phyloP scores from a whole-genome alignment of 2,329 filamentous ascomycete genomes.

The Penicillium palitans region DNA sequence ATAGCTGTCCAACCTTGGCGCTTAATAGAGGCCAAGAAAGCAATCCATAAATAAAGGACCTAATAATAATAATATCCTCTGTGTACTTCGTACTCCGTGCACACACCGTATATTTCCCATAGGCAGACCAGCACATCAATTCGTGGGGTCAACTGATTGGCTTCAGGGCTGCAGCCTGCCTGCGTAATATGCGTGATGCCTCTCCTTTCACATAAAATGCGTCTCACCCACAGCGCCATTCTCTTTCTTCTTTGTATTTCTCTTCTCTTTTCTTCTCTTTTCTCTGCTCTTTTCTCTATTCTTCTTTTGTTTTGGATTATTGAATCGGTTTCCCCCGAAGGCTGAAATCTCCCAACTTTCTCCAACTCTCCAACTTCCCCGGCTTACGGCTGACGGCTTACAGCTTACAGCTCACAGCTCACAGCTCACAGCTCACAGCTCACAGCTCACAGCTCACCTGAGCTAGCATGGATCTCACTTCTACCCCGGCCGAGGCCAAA shows the following conservation, averaged over 20 bases:
- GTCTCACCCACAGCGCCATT: conserved; percentile 15
- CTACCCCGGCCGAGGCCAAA: conserved; percentile 29
- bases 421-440: too few relatives aligned
- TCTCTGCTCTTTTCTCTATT: not conserved
- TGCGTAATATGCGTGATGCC: not conserved
- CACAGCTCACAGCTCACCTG: not conserved
- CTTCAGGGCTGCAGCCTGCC: conserved; percentile 10
- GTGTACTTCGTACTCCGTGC: too few relatives aligned
- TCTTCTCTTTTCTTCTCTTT: not conserved
- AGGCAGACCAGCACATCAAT: not conserved
- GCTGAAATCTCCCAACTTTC: not conserved
- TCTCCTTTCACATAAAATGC: conserved; percentile 11
- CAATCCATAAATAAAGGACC: too few relatives aligned
- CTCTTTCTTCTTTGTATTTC: conserved; percentile 5
- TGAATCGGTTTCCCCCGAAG: not conserved
- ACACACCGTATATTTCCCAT: not conserved
- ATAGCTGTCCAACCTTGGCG: too few relatives aligned
- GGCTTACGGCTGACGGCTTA: too few relatives aligned
- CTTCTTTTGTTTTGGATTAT: not conserved
- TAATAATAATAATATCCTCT: too few relatives aligned
- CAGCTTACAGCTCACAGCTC: not conserved
- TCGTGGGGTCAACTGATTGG: conserved; percentile 14
- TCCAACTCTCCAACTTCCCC: not conserved
- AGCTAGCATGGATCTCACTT: conserved; percentile 23
- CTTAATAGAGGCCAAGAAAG: too few relatives aligned